Percentiles rank a stretch among this genome's conserved stretches.
These are phyloP conservation scores for Thalassiosira hispida DNA, from an alignment of 352 stramenopile species.

Conservation along the genomic window DNA sequence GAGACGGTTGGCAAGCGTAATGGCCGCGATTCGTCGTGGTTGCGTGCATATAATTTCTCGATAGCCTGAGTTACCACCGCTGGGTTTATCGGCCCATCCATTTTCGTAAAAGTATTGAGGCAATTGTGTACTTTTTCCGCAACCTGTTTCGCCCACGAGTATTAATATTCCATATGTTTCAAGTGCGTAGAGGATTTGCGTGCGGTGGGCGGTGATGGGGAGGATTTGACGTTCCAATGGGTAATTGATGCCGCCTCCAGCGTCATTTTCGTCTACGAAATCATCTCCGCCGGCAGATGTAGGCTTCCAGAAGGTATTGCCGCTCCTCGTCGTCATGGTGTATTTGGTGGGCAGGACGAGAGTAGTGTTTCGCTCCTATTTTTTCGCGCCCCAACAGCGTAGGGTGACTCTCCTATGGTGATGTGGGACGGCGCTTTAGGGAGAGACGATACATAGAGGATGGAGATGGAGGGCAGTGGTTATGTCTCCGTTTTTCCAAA, in stretches of 20 bases:
- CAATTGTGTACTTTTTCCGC: constrained; percentile 92
- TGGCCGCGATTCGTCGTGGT: constrained; percentile 91
- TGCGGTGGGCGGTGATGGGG: constrained; percentile 89
- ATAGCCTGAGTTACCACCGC: constrained; percentile 24
- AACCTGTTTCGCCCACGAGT: constrained; percentile 92
- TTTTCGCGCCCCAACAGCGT: no score
- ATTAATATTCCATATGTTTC: constrained; percentile 90
- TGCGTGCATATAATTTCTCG: constrained; percentile 90
- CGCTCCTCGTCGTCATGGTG: no score
- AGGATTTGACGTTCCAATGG: constrained; percentile 54
- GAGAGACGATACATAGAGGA: no score
- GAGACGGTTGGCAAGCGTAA: constrained; percentile 90
- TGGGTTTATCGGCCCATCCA: constrained; percentile 83
- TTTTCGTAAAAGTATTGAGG: constrained; percentile 91
- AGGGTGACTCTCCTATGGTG: no score
- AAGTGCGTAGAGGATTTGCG: constrained; percentile 91
- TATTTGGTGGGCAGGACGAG: no score
- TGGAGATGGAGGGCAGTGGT: no score
- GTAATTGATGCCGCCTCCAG: no score
- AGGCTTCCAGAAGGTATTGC: no score
- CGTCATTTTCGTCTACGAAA: neutral
- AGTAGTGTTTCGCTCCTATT: no score
- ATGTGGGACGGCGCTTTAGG: no score
- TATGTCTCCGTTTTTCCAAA: no score
- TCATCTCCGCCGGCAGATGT: neutral